Evolutionary conservation across 73 alveolate genomes (phyloP), one percentile per base, ranked within the genome.

Genomic region (Stentor roeselii): DNA sequence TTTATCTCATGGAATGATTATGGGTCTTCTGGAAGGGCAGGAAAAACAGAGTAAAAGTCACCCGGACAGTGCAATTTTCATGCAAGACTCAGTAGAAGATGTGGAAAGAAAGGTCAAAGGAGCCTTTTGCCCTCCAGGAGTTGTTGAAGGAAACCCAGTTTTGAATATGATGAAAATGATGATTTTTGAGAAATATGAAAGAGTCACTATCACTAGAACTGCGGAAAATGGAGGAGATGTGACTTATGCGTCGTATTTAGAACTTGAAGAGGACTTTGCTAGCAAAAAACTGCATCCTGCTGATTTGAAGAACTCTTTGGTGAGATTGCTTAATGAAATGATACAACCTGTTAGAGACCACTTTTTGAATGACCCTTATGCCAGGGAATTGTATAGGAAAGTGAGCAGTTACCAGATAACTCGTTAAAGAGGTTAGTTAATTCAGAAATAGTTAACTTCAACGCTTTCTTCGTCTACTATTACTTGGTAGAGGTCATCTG

Each of bases 1-100:
- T 59, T 93, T 98, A 41, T 93, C 99, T 31, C 99, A 98, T 90
- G 99, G 92, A 85, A 96, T 86, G 92, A 78, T 82, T 83, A 93
- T 91, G 95, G 99, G 99, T 27, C 91, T 98, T 59, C 82, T 84
- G 76, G 93, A 98, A 82, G 99, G 98, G 6, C 98, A 94, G 82
- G 96, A 93, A 36, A 98, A 97, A 93, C 95, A 95, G 99, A 85
- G 98, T 78, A 98, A 98, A 90, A 86, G 97, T 84, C 99, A 97
- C 83, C 99, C 99, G 21, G 98, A 95, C 84, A 92, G 98, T 27
- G 99, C 99, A 30, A 97, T 98, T 84, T 98, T 98, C 91, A 97
- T 98, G 99, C 99, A 98, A 90, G 99, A 98, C 89, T 60, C 98
- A 15, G 98, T 91, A 34, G 97, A 96, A 83, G 99, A 97, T 82